phyloP scores from a whole-genome alignment of 1,284 basidiomycete genomes.

The Thelephora terrestris region DNA sequence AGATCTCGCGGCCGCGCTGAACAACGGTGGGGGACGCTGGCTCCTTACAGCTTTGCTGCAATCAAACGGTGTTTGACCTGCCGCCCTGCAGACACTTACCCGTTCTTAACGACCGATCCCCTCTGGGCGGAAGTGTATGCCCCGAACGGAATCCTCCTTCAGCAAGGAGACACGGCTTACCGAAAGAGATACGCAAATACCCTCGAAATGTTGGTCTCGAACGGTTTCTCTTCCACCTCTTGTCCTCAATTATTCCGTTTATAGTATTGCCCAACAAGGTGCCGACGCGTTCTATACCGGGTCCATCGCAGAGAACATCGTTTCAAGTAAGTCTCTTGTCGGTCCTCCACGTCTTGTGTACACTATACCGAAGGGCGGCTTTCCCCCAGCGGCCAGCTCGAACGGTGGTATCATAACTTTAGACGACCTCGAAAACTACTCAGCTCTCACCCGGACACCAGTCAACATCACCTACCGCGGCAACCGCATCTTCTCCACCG shows the following conservation, averaged over 20 bases:
- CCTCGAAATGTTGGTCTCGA: conserved; percentile 26
- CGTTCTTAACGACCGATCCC: conserved; percentile 64
- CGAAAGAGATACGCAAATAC: conserved; percentile 64
- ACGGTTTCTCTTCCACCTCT: background rate
- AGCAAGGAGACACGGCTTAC: conserved; percentile 64
- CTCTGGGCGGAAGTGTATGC: conserved; percentile 80
- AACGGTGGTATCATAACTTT: conserved; percentile 73
- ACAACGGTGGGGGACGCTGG: conserved; percentile 32
- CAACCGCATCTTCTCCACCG: conserved; percentile 75
- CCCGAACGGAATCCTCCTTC: conserved; percentile 58
- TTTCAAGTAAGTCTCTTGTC: conserved; percentile 5
- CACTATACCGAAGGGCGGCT: conserved; percentile 43
- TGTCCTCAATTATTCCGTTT: background rate
- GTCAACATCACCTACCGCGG: conserved; percentile 67
- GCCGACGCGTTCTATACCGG: conserved; percentile 59
- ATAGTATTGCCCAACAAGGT: conserved; percentile 54
- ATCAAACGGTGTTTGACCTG: background rate
- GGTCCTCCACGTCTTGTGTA: conserved; percentile 30
- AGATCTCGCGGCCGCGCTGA: conserved; percentile 66
- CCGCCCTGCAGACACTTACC: conserved; percentile 18
- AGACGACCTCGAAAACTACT: conserved; percentile 63
- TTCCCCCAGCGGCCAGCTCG: conserved; percentile 17
- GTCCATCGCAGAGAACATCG: conserved; percentile 30
- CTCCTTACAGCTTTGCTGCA: background rate
- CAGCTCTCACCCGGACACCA: conserved; percentile 62